Base-by-base conservation (phyloP, 148 eudicot species). In the Chenopodium formosanum region DNA sequence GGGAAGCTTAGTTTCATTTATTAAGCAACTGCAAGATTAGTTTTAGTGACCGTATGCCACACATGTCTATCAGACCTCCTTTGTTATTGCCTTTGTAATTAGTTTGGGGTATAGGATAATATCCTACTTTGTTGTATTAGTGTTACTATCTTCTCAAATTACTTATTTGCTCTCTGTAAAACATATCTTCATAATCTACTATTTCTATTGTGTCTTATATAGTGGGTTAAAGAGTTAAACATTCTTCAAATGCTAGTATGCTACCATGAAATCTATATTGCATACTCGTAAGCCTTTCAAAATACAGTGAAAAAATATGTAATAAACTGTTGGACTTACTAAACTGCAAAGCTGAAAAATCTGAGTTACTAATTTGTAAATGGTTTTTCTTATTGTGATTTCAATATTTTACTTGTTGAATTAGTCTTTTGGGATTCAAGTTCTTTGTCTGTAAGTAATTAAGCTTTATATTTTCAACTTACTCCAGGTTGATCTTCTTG, bases 401-500 rank as follows among this genome's bases (percentile, higher is more conserved):
- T 50, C 22, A 74, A 9, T 13, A 12, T 74, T 9, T 23, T 9
- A 46, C 31, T 22, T 62, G 19, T 70, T 37, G 50, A 40, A 69
- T 13, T 37, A 70, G 13, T 70, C 50, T 70, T 70, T 70, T 19
- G 22, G 9, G 25, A 32, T 48, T 50, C n/a, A 74, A 7, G 77
- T 74, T 50, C 27, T 34, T 50, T 74, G 4, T 14, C 4, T 50
- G 44, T 14, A n/a, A 25, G 31, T 25, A 9, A 1, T 62, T 48
- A 74, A 50, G 37, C 77, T 66, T 81, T 62, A 4, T 62, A 6
- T 62, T 70, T 78, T 64, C 82, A 69, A 53, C 53, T 79, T 76
- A 67, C 62, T 85, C 56, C 77, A 94, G 98, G 97, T 96, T 82
- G 99, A 96, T 88, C 93, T 96, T 83, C 93, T 96, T 53, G 99